These are phyloP conservation scores for Tubosaeta sp. DNA, from an alignment of 768 basidiomycete species.

Conservation along the genomic window DNA sequence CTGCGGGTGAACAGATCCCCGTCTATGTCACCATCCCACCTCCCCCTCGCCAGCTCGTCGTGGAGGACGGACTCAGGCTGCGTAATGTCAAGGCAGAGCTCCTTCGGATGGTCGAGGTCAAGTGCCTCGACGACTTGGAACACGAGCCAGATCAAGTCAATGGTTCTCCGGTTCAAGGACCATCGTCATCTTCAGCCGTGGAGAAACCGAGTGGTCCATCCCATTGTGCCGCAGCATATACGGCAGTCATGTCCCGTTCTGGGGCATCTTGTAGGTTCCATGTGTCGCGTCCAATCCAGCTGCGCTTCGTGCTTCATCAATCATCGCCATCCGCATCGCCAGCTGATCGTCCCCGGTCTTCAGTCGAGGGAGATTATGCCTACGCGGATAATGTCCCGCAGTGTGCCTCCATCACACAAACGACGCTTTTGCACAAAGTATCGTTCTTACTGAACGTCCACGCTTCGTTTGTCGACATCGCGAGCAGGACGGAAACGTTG, in stretches of 20 bases:
- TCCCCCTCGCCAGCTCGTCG: constrained; percentile 61
- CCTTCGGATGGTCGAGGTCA: constrained; percentile 59
- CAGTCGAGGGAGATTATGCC: constrained; percentile 40
- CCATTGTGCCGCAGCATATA: constrained; percentile 40
- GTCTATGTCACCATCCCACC: constrained; percentile 79
- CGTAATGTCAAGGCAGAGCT: constrained; percentile 81
- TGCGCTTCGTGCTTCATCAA: constrained; percentile 79
- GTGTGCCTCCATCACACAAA: constrained; percentile 74
- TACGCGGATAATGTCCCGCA: constrained; percentile 56
- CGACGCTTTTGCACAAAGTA: constrained; percentile 79
- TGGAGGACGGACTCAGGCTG: constrained; percentile 67
- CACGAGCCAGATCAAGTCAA: constrained; percentile 21
- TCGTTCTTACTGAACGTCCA: constrained; percentile 71
- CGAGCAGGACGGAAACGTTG: constrained; percentile 62
- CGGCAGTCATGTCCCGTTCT: constrained; percentile 68
- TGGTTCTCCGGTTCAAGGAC: constrained; percentile 25
- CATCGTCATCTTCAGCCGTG: constrained; percentile 25
- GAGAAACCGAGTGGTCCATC: constrained; percentile 33
- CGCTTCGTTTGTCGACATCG: constrained; percentile 72
- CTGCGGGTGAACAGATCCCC: constrained; percentile 69
- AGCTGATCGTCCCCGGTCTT: constrained; percentile 39
- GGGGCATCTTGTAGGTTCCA: constrained; percentile 94
- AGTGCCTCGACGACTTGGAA: constrained; percentile 37
- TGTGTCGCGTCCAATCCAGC: constrained; percentile 61
- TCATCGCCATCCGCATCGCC: constrained; percentile 48